Conservation (phyloP, 495 filamentous ascomycete genomes). For the Neurospora africana region DNA sequence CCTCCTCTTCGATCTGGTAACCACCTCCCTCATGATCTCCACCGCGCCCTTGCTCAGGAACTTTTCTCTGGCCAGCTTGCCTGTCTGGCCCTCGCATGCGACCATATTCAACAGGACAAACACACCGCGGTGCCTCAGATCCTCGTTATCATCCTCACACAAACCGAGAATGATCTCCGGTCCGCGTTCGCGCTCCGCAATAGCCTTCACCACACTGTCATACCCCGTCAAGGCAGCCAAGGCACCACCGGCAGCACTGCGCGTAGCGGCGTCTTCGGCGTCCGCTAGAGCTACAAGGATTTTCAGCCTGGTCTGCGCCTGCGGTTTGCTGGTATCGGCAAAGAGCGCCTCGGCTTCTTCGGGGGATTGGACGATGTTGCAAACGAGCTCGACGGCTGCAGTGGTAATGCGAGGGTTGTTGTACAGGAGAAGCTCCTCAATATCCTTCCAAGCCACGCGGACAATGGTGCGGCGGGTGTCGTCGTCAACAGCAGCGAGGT, state of each 20-base stretch:
- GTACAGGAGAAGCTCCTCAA: conserved; percentile 76
- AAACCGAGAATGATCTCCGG: conserved; percentile 60
- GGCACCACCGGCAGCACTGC: conserved; percentile 78
- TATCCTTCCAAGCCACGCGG: conserved; percentile 54
- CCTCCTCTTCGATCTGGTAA: conserved; percentile 52
- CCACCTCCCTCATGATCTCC: conserved; percentile 49
- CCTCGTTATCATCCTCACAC: conserved; percentile 65
- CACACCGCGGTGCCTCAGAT: conserved; percentile 64
- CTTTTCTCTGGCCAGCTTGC: conserved; percentile 36
- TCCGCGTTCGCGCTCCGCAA: conserved; percentile 59
- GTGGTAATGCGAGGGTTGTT: conserved; percentile 67
- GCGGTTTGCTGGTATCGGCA: conserved; percentile 52
- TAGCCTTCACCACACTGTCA: conserved; percentile 56
- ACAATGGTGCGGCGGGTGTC: conserved; percentile 61
- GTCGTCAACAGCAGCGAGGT: conserved; percentile 72
- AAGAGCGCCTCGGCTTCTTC: conserved; percentile 54
- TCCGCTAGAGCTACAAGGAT: conserved; percentile 81
- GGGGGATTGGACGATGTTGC: conserved; percentile 79
- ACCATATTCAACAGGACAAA: conserved; percentile 63
- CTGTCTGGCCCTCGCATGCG: conserved; percentile 38
- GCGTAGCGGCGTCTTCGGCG: conserved; percentile 65
- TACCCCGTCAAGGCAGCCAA: conserved; percentile 73
- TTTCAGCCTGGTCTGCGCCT: conserved; percentile 62
- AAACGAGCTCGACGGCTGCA: conserved; percentile 79
- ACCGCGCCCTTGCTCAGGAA: conserved; percentile 42